A percentile compares a stretch with the other conserved stretches of the same genome.
These are phyloP conservation scores for Diaporthe longicolla DNA, from an alignment of 2,329 filamentous ascomycete species.

Conservation along the genomic window DNA sequence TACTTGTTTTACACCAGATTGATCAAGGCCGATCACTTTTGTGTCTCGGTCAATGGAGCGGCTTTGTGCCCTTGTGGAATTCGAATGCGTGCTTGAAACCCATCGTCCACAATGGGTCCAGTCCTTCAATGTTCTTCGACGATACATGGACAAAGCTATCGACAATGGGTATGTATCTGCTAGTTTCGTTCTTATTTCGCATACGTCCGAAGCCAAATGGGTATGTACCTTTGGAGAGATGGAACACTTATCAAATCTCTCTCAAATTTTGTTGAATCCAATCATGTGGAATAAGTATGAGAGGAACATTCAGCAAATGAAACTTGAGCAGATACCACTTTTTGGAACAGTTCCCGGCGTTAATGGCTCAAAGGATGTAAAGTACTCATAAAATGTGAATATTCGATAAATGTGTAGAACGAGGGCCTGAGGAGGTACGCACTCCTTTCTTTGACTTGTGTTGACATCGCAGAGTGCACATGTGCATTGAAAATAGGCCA, in stretches of 20 bases:
- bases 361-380: background rate
- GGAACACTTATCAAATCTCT: background rate
- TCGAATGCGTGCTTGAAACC: background rate
- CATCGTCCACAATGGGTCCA: background rate
- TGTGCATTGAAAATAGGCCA: no score
- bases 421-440: background rate
- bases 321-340: background rate
- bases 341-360: background rate
- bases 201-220: no score
- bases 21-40: no score
- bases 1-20: no score
- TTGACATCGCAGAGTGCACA: background rate
- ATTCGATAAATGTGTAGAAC: background rate
- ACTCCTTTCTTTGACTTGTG: fast-evolving
- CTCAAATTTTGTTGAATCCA: background rate
- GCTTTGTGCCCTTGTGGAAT: background rate
- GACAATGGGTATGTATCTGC: background rate
- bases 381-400: background rate
- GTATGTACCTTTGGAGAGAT: background rate
- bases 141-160: background rate
- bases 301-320: background rate
- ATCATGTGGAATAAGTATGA: background rate
- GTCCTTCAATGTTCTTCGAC: background rate
- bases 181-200: no score
- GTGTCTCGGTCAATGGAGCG: no score